phyloP scores from a whole-genome alignment of 495 filamentous ascomycete species.

The Penicillium ochrochloron region DNA sequence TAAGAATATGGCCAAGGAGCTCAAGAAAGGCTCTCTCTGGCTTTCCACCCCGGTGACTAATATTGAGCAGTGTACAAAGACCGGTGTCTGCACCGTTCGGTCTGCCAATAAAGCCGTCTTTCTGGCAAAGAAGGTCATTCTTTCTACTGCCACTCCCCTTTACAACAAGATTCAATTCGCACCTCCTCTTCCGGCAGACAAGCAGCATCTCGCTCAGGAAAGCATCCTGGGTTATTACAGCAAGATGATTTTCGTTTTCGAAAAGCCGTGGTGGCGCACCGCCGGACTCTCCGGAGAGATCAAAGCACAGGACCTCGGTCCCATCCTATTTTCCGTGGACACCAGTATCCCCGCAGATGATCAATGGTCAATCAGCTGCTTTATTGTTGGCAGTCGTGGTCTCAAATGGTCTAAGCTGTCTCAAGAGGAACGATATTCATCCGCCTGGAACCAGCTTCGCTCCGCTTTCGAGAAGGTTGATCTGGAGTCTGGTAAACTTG shows the following conservation, averaged over 20 bases:
- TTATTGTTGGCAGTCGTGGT: conserved; percentile 36
- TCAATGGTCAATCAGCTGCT: conserved; percentile 46
- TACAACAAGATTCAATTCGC: conserved; percentile 41
- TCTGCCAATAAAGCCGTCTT: conserved; percentile 20
- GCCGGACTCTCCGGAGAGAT: conserved; percentile 35
- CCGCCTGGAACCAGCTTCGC: conserved; percentile 1
- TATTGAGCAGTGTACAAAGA: conserved; percentile 25
- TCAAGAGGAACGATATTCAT: neutral
- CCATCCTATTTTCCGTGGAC: conserved; percentile 41
- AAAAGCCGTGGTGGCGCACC: conserved; percentile 46
- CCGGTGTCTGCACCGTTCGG: conserved; percentile 11
- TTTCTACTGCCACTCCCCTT: conserved; percentile 38
- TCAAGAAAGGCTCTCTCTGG: neutral
- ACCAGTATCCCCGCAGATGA: conserved; percentile 33
- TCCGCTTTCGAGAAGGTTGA: conserved; percentile 14
- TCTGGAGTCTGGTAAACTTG: conserved; percentile 1
- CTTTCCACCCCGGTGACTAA: conserved; percentile 15
- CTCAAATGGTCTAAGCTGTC: conserved; percentile 32
- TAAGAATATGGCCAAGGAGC: conserved; percentile 26
- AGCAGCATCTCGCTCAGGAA: conserved; percentile 17
- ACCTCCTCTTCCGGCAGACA: conserved; percentile 28
- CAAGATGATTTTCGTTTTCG: conserved; percentile 42
- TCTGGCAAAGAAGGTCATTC: conserved; percentile 33
- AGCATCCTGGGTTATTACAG: conserved; percentile 38
- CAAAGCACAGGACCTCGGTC: conserved; percentile 28